Percentiles rank a stretch among this genome's conserved stretches.
Conservation (phyloP, 176 grass and related monocot species). For the Cenchrus fungigraminus region DNA sequence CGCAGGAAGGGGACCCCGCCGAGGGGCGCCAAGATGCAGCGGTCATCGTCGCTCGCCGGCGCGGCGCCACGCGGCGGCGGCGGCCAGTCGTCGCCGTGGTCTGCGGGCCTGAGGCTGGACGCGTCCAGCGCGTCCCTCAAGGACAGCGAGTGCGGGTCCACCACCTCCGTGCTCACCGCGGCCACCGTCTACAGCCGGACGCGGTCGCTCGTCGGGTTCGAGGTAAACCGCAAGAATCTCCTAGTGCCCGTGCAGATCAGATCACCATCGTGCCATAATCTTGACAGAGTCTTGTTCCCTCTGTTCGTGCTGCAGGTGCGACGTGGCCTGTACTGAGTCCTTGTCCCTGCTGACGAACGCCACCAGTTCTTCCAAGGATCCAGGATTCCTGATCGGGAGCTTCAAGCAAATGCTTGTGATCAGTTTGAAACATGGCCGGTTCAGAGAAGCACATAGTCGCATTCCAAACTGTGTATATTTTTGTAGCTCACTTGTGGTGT, state of each 20-base stretch:
- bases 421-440: neutral
- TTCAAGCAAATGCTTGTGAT: neutral
- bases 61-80: constrained; percentile 43
- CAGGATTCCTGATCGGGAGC: neutral
- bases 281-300: neutral
- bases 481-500: neutral
- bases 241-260: neutral
- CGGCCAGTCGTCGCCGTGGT: constrained; percentile 48
- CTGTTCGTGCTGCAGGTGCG: constrained; percentile 48
- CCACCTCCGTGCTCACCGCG: constrained; percentile 72
- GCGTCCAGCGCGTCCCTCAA: constrained; percentile 66
- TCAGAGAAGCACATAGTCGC: neutral
- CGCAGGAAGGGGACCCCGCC: constrained; percentile 54
- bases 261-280: neutral
- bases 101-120: constrained; percentile 56
- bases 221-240: constrained; percentile 39
- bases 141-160: constrained; percentile 86
- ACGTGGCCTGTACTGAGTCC: constrained; percentile 50
- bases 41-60: constrained; percentile 73
- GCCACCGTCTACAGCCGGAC: constrained; percentile 59
- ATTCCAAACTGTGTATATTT: constrained; percentile 19
- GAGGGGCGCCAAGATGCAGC: constrained; percentile 72
- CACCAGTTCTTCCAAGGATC: neutral
- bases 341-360: neutral
- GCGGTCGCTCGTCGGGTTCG: constrained; percentile 71